Percentiles rank a stretch among this genome's conserved stretches.
Evolutionary conservation across 2,329 filamentous ascomycete genomes (phyloP).

Genomic region (Calonectria multiphialidica): DNA sequence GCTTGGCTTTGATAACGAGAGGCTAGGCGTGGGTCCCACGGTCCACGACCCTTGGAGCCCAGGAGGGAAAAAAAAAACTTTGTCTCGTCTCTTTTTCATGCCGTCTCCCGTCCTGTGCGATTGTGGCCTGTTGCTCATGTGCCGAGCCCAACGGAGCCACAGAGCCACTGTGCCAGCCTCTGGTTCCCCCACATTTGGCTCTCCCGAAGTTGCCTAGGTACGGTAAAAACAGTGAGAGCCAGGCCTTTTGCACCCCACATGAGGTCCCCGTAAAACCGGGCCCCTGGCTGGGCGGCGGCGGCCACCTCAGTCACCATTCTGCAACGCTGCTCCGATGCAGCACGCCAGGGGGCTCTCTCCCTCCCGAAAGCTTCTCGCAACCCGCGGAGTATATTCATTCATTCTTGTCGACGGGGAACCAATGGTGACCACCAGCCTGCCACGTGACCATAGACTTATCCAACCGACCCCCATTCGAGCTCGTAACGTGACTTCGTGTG

Average conservation of each 20-base stretch:
- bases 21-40: not conserved
- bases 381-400: not conserved
- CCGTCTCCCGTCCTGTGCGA: not conserved
- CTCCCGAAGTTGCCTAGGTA: not conserved
- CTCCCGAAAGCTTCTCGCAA: not conserved
- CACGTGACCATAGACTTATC: not conserved
- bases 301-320: not conserved
- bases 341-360: not conserved
- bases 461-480: no score
- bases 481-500: conserved; percentile 4
- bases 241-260: not conserved
- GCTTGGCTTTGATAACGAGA: not conserved
- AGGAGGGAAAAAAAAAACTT: not conserved
- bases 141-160: not conserved
- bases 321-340: not conserved
- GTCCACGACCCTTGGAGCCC: not conserved
- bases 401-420: not conserved
- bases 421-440: not conserved
- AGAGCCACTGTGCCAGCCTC: not conserved
- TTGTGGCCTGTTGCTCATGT: conserved; percentile 11
- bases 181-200: conserved; percentile 1
- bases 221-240: not conserved
- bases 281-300: not conserved
- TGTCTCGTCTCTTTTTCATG: not conserved
- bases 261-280: not conserved